Conservation (phyloP, 1,139 yeast species). For the Magnusiomyces sp. region DNA sequence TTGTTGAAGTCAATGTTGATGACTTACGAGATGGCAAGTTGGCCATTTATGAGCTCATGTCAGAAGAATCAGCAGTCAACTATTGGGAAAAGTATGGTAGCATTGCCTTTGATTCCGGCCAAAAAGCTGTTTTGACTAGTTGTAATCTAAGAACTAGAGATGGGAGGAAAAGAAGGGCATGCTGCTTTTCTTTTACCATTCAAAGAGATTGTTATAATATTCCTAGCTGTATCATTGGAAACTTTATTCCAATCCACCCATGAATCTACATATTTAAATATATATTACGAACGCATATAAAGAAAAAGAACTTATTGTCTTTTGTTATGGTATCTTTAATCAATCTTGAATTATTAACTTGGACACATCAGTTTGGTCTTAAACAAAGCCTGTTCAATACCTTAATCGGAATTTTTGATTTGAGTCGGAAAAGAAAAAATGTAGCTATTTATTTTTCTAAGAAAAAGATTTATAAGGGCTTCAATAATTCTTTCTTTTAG, state of each 20-base stretch:
- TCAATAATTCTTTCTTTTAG: no score
- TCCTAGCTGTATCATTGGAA: conserved; percentile 94
- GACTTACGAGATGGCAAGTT: conserved; percentile 87
- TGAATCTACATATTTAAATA: conserved; percentile 10
- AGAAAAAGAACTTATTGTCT: no score
- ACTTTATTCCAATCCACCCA: conserved; percentile 74
- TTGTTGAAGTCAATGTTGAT: conserved; percentile 88
- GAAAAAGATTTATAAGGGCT: no score
- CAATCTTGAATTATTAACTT: no score
- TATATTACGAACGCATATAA: no score
- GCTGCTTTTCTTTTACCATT: conserved; percentile 92
- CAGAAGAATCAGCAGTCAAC: conserved; percentile 95
- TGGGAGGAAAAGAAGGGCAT: conserved; percentile 71
- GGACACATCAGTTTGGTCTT: no score
- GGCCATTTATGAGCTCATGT: conserved; percentile 90
- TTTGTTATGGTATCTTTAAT: no score
- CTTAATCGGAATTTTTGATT: no score
- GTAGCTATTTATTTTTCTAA: no score
- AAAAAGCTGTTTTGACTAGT: conserved; percentile 88
- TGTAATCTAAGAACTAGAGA: conserved; percentile 81
- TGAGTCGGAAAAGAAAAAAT: no score
- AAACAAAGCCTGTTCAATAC: no score
- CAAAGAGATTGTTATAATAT: conserved; percentile 89
- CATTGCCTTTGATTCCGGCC: conserved; percentile 92
- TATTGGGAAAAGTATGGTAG: conserved; percentile 98